Base-by-base conservation (phyloP, 2,329 filamentous ascomycete species). In the Aspergillus sclerotialis region DNA sequence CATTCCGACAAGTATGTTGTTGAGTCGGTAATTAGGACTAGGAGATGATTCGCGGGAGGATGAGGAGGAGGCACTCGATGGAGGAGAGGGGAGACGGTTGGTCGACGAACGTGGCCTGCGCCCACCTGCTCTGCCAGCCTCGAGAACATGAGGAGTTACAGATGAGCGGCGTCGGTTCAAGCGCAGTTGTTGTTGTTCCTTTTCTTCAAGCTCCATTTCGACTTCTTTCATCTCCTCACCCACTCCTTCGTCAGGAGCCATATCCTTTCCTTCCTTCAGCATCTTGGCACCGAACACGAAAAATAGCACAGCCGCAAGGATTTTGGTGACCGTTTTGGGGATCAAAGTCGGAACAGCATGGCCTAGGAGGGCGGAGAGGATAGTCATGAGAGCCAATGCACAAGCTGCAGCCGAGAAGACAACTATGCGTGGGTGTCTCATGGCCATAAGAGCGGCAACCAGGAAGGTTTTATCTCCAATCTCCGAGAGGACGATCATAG, bases 381-480 rank as follows among this genome's bases (percentile, higher is more conserved):
- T 75, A 0, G 92, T 98, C 92, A 98, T 98, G 57, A 84, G 76
- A 39, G 94, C 77, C 29, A 98, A 72, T 7, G 92, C 93, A 34
- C 82, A 80, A 51, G 94, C 90, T n/a, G 92, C 92, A 6, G 92
- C 88, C 2, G 86, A 84, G 65, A 98, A 98, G 42, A 98, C 92
- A 9, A 96, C 75, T 44, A 94, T 69, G 33, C 92, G 82, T 42
- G 92, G 84, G 53, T 98, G 90, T 59, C 94, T 92, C 92, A 98
- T 98, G 9, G 92, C 92, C 92, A 98, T 98, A 12, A 98, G 76
- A 6, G 89, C 90, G 5, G 92, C 92, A 14, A 98, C 87, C 28
- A 98, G 74, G 69, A 98, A 98, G 0, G 92, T 98, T 68, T 98
- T 98, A 75, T 98, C 92, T 44, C 92, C 92, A 51, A 98, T 80